Evolutionary conservation across 1,139 yeast species (phyloP).

Genomic region (Pichia sp.): DNA sequence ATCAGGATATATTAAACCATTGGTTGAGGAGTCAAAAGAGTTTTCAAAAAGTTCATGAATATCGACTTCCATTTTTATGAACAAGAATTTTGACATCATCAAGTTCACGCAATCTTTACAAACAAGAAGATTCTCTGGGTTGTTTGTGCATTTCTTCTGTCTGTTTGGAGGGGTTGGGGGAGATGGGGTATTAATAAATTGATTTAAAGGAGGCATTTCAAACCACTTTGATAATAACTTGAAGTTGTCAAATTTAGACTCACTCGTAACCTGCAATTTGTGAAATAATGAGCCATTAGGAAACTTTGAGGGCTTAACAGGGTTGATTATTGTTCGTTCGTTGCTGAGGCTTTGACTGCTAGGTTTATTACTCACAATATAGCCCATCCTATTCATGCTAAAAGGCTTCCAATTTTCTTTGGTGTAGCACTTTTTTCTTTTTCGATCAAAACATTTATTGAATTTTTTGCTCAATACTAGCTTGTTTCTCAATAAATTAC

Average conservation of each 20-base stretch:
- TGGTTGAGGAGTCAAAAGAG: conserved; percentile 7
- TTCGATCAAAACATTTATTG: conserved; percentile 12
- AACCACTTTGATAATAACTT: conserved; percentile 33
- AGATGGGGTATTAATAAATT: conserved; percentile 29
- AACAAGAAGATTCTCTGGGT: conserved; percentile 31
- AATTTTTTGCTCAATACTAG: conserved; percentile 9
- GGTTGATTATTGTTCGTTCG: conserved; percentile 5
- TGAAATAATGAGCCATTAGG: conserved; percentile 30
- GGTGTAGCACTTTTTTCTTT: conserved; percentile 12
- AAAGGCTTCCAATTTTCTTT: conserved; percentile 28
- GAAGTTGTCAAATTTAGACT: conserved; percentile 9
- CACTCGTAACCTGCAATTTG: conserved; percentile 6
- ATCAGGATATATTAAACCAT: conserved; percentile 10
- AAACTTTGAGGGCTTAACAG: conserved; percentile 23
- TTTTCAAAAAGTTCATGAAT: conserved; percentile 18
- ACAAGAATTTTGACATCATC: conserved; percentile 24
- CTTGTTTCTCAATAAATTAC: conserved; percentile 27
- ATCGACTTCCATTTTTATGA: conserved; percentile 30
- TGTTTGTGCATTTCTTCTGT: conserved; percentile 22
- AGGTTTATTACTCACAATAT: conserved; percentile 21
- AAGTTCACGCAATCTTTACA: conserved; percentile 29
- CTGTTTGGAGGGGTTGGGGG: conserved; percentile 33
- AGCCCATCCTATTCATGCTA: conserved; percentile 28
- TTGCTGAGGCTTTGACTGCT: neutral
- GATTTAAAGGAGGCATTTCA: conserved; percentile 33